Conservation (phyloP, 1,284 basidiomycete species). For the Leucoagaricus sp. region DNA sequence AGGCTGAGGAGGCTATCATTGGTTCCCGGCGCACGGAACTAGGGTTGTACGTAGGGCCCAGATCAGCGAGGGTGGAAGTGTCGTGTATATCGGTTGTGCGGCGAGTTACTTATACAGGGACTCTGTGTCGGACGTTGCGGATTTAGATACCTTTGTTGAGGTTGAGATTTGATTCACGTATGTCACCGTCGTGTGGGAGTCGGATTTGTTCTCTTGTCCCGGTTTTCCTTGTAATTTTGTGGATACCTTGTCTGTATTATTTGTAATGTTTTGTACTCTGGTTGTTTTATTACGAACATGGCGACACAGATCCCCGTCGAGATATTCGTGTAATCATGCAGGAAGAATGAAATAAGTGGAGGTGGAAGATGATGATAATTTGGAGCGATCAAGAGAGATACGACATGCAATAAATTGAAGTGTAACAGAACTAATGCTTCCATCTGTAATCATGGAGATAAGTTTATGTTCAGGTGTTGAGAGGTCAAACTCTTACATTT, state of each 20-base stretch:
- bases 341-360: too few species aligned
- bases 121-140: too few species aligned
- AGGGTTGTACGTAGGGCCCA: conserved; percentile 1
- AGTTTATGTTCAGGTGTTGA: background rate
- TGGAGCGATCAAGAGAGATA: too few species aligned
- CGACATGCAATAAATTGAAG: background rate
- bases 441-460: conserved; percentile 1
- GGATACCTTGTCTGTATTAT: background rate
- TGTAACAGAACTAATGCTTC: conserved; percentile 5
- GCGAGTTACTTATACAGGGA: too few species aligned
- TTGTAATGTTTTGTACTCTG: background rate
- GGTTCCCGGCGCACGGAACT: background rate
- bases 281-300: background rate
- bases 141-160: background rate
- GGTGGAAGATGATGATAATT: too few species aligned
- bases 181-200: background rate
- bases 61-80: too few species aligned
- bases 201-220: background rate
- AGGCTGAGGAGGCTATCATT: conserved; percentile 14
- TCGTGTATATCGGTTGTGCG: too few species aligned
- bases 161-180: background rate
- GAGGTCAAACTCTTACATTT: conserved; percentile 55
- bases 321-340: too few species aligned
- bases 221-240: background rate
- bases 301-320: too few species aligned